phyloP scores from a whole-genome alignment of 768 basidiomycete species.

The Auriscalpium vulgare region DNA sequence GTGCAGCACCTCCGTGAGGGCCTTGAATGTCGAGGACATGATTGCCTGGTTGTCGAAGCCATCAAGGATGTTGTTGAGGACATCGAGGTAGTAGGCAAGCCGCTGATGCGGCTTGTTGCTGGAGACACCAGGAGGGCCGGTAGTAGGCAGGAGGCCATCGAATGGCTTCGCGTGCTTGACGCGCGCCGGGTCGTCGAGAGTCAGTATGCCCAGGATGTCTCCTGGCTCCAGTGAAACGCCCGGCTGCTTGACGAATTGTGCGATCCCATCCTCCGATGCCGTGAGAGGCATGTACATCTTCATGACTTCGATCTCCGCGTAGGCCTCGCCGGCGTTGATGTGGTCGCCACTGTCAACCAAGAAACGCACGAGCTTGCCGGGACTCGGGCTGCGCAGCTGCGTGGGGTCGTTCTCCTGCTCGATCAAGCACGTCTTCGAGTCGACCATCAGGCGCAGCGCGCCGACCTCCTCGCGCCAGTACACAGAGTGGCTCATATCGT shows the following conservation, averaged over 20 bases:
- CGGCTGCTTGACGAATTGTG: constrained; percentile 96
- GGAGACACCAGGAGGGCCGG: constrained; percentile 79
- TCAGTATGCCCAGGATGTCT: constrained; percentile 94
- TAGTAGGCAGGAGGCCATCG: constrained; percentile 82
- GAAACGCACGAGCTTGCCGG: constrained; percentile 92
- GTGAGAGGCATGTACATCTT: constrained; percentile 99
- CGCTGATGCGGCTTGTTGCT: constrained; percentile 90
- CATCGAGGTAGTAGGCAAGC: constrained; percentile 61
- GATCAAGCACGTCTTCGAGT: constrained; percentile 95
- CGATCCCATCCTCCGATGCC: constrained; percentile 87
- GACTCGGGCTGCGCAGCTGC: constrained; percentile 90
- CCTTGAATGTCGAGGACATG: constrained; percentile 81
- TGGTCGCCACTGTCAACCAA: constrained; percentile 97
- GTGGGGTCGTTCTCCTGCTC: constrained; percentile 99
- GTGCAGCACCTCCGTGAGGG: constrained; percentile 74
- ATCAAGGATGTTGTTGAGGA: constrained; percentile 86
- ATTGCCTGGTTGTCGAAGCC: constrained; percentile 95
- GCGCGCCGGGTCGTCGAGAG: constrained; percentile 90
- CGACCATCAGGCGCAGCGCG: constrained; percentile 84
- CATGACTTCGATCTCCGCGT: constrained; percentile 99
- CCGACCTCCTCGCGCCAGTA: constrained; percentile 99
- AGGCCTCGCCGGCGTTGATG: constrained; percentile 91
- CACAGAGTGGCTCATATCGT: constrained; percentile 92
- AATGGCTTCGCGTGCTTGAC: constrained; percentile 99
- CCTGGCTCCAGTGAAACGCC: constrained; percentile 95